Evolutionary conservation across 495 filamentous ascomycete genomes (phyloP), one percentile per base, ranked within the genome.

Genomic region (Xylaria longipes): DNA sequence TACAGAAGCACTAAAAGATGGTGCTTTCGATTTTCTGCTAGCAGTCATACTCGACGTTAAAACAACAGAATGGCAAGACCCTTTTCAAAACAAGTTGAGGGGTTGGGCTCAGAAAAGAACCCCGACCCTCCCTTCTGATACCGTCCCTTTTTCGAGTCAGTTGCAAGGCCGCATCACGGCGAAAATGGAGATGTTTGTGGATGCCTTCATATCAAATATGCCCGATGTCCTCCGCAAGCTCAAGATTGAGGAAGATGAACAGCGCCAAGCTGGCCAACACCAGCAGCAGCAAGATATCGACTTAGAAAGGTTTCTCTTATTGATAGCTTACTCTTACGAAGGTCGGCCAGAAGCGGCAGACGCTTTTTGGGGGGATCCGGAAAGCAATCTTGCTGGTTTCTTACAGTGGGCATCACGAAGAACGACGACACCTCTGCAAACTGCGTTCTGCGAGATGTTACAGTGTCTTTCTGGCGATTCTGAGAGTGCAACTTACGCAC

Each of bases 381-480:
- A 98, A 72, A 91, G 93, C 74, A 97, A 97, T 73, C 83, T 98
- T 52, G 91, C 92, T 72, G 96, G 96, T 6, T 99, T 99, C 77
- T 84, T 99, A 71, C 91, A 94, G 68, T 99, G 97, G 97, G 93
- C 95, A 33, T 97, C 97, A 2, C 90, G 91, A 72, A 87, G 95
- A 73, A 94, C 95, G 73, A 96, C 96, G 9, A 97, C 97, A 7
- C 96, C 96, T 22, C 89, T 97, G 39, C 94, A 94, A 65, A 94
- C 93, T 75, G 94, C 95, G 20, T 98, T 98, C 75, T 98, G 95
- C 79, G 97, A 98, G 79, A 92, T 98, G 90, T 85, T 99, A 12
- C 91, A 93, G 75, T 89, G 94, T 2, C 88, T 99, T 62, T 93
- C 97, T 0, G 87, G 90, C 45, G 93, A 93, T 43, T 89, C 93